Conservation (phyloP, 1,139 yeast genomes). For the Yamadazyma dushanensis region DNA sequence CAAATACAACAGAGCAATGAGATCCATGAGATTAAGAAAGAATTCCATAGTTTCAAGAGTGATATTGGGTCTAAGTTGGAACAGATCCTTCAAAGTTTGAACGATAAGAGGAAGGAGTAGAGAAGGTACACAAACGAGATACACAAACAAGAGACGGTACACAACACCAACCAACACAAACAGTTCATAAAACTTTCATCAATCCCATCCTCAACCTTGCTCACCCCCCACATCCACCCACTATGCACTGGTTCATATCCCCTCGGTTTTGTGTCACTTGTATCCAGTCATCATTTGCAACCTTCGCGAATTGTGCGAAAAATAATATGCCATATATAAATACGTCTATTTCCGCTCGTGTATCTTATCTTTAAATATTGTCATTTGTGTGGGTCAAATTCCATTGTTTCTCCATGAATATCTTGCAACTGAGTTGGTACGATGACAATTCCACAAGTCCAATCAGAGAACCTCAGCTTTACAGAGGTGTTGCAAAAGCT, state of each 20-base stretch:
- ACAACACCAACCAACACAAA: too few relatives aligned
- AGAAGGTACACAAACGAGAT: background rate
- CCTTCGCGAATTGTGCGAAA: background rate
- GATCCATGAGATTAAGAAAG: constrained; percentile 17
- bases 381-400: background rate
- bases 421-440: background rate
- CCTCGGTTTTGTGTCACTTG: too few relatives aligned
- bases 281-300: background rate
- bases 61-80: constrained; percentile 15
- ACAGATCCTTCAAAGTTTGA: constrained; percentile 10
- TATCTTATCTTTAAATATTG: background rate
- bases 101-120: background rate
- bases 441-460: constrained; percentile 12
- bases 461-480: constrained; percentile 17
- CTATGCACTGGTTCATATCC: too few relatives aligned
- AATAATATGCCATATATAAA: too few relatives aligned
- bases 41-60: constrained; percentile 16
- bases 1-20: constrained; percentile 13
- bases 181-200: too few relatives aligned
- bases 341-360: background rate
- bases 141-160: too few relatives aligned
- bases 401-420: constrained; percentile 1
- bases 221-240: too few relatives aligned
- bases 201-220: too few relatives aligned
- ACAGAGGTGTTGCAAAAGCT: constrained; percentile 34